Evolutionary conservation across 2,329 filamentous ascomycete genomes (phyloP).

Genomic region (Dactylellina drechsleri): DNA sequence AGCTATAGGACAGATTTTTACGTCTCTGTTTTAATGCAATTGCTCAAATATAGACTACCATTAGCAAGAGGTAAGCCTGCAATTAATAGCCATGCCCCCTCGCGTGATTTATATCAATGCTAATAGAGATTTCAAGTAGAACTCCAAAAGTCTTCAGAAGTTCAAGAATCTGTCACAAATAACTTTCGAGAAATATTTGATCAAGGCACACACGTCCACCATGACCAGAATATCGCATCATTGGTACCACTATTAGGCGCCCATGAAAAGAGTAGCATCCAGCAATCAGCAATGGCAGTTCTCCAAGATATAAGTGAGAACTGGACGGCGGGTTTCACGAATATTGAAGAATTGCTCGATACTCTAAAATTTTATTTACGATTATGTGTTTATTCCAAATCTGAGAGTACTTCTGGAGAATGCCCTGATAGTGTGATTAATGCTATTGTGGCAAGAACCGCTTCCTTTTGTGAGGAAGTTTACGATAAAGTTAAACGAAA

Average conservation of each 20-base stretch:
- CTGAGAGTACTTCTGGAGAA: slow-evolving; percentile 1
- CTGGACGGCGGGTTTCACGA: slow-evolving; percentile 45
- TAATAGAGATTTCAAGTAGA: background rate
- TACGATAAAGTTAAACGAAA: slow-evolving; percentile 51
- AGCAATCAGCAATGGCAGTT: slow-evolving; percentile 37
- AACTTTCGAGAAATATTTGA: slow-evolving; percentile 34
- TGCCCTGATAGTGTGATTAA: slow-evolving; percentile 33
- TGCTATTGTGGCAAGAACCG: slow-evolving; percentile 45
- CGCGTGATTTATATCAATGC: background rate
- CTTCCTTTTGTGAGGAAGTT: slow-evolving; percentile 44
- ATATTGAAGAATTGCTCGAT: slow-evolving; percentile 28
- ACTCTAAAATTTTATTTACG: slow-evolving; percentile 38
- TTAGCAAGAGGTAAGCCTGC: slow-evolving; percentile 20
- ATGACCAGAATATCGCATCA: slow-evolving; percentile 12
- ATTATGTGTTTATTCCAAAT: slow-evolving; percentile 27
- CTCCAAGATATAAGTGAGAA: slow-evolving; percentile 51
- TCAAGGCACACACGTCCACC: slow-evolving; percentile 7
- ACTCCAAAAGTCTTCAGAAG: slow-evolving; percentile 15
- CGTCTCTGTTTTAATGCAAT: background rate
- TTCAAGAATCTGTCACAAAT: slow-evolving; percentile 10
- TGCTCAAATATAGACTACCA: slow-evolving; percentile 24
- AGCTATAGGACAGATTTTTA: background rate
- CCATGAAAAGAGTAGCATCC: slow-evolving; percentile 11
- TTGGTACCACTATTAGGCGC: slow-evolving; percentile 28
- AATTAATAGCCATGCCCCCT: background rate